phyloP scores from a whole-genome alignment of 768 basidiomycete genomes.

The Boletus subparvulus region DNA sequence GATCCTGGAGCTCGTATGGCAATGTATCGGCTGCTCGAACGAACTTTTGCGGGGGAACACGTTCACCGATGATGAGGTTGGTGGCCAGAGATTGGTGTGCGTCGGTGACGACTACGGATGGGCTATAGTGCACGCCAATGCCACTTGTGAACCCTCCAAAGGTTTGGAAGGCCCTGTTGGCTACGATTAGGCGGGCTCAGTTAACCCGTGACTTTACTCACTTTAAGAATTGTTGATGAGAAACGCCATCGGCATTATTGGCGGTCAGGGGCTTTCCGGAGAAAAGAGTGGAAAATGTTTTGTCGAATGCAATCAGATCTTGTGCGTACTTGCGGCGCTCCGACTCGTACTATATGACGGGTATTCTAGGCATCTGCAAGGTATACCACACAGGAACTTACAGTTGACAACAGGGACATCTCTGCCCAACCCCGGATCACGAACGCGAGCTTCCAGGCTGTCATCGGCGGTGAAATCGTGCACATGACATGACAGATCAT shows the following conservation, averaged over 20 bases:
- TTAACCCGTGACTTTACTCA: slow-evolving; percentile 15
- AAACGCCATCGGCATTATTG: slow-evolving; percentile 37
- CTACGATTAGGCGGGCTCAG: not conserved
- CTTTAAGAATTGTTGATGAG: slow-evolving; percentile 47
- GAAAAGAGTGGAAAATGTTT: slow-evolving; percentile 50
- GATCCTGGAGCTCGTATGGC: slow-evolving; percentile 50
- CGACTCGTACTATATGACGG: slow-evolving; percentile 43
- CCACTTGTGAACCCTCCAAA: slow-evolving; percentile 49
- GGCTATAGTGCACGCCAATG: slow-evolving; percentile 49
- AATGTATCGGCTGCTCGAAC: slow-evolving; percentile 47
- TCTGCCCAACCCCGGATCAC: slow-evolving; percentile 50
- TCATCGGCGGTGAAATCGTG: not conserved
- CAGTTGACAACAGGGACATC: slow-evolving; percentile 45
- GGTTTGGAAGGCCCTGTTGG: slow-evolving; percentile 41
- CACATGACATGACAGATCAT: slow-evolving; percentile 20
- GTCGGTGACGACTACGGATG: slow-evolving; percentile 39
- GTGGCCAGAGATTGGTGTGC: slow-evolving; percentile 38
- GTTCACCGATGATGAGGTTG: slow-evolving; percentile 48
- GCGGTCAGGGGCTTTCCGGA: slow-evolving; percentile 49
- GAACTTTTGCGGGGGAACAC: slow-evolving; percentile 47
- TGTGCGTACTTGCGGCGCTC: slow-evolving; percentile 55
- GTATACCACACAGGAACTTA: slow-evolving; percentile 22
- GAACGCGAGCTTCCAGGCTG: slow-evolving; percentile 50
- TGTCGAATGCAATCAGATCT: slow-evolving; percentile 55
- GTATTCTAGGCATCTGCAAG: not conserved